Base-by-base conservation (phyloP, 2,329 filamentous ascomycete species). In the Diaporthe sp. region DNA sequence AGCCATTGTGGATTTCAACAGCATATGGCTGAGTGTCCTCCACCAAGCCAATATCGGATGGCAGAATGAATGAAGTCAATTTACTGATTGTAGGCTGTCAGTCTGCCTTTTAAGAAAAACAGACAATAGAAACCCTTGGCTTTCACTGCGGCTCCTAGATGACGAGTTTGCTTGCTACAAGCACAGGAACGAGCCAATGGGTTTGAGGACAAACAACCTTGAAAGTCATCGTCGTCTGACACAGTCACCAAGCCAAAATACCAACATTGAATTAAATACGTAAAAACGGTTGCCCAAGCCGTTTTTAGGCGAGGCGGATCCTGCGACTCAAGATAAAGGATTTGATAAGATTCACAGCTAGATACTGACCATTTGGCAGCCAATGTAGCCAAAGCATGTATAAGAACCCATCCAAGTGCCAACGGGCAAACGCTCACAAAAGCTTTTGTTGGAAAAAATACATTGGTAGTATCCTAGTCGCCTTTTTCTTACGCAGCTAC, bases 341-440 rank as follows among this genome's bases (percentile, higher is more conserved):
- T 9, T 61, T 28, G 38, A 19, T 30, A 38, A 45, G 38, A 45
- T 17, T 30, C 40, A 30, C 58, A 7, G 9, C n/a, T 10, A 15
- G 57, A 9, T 22, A 17, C 28, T 50, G 3, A 12, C 19, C 13
- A 0, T 66, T 47, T n/a, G 30, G 6, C 19, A 5, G 30, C 42
- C 22, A 9, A 22, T 13, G 8, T 25, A 40, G 5, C 19, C 2
- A 47, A 47, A 47, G 19, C 2, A n/a, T n/a, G 0, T n/a, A 6
- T 33, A 2, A 60, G 3, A 22, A 12, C 9, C 30, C 19, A 30
- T 9, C 3, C 54, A 35, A 35, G 19, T 22, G 17, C 2, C 19
- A 4, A 6, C 28, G 5, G 40, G 25, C 4, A 15, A 30, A 10
- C 1, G 19, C n/a, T n/a, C n/a, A 3, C 0, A 25, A 28, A 3